These are phyloP conservation scores for Saitozyma podzolica DNA, from an alignment of 768 basidiomycete species.

Conservation along the genomic window DNA sequence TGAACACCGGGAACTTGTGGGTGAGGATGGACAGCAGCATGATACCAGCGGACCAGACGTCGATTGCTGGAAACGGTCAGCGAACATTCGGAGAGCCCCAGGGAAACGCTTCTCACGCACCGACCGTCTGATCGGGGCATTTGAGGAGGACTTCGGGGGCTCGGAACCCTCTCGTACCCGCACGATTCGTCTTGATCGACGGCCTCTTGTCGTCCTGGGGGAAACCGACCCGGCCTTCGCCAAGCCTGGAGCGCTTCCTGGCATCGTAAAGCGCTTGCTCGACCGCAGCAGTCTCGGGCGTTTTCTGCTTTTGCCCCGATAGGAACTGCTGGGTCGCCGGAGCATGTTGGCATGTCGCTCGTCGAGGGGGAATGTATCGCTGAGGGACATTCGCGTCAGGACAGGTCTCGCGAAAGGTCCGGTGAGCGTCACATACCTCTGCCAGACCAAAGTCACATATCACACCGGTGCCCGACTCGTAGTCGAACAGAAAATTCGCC, in stretches of 20 bases:
- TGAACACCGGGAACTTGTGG: conserved; percentile 89
- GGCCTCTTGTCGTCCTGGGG: conserved; percentile 56
- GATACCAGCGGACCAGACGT: conserved; percentile 92
- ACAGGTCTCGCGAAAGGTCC: not conserved
- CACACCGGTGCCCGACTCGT: conserved; percentile 75
- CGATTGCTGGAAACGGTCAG: conserved; percentile 67
- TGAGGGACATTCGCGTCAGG: conserved; percentile 2
- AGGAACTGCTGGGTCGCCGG: conserved; percentile 63
- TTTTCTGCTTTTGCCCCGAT: conserved; percentile 64
- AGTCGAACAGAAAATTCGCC: conserved; percentile 93
- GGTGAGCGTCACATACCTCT: conserved; percentile 62
- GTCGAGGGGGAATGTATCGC: conserved; percentile 47
- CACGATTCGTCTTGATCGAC: conserved; percentile 86
- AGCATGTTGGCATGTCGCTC: conserved; percentile 70
- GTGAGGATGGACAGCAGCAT: conserved; percentile 90
- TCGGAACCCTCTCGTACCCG: conserved; percentile 93
- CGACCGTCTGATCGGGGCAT: conserved; percentile 87
- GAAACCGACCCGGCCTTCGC: conserved; percentile 48
- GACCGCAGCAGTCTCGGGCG: conserved; percentile 55
- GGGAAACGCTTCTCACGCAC: conserved; percentile 57
- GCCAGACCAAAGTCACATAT: conserved; percentile 95
- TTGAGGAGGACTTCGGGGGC: conserved; percentile 95
- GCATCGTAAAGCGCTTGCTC: conserved; percentile 52
- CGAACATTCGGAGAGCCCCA: conserved; percentile 4
- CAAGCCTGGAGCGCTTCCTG: conserved; percentile 38